Percentiles rank a stretch among this genome's conserved stretches.
phyloP scores from a whole-genome alignment of 805 yeast species.

The Barnettozyma botsteinii region DNA sequence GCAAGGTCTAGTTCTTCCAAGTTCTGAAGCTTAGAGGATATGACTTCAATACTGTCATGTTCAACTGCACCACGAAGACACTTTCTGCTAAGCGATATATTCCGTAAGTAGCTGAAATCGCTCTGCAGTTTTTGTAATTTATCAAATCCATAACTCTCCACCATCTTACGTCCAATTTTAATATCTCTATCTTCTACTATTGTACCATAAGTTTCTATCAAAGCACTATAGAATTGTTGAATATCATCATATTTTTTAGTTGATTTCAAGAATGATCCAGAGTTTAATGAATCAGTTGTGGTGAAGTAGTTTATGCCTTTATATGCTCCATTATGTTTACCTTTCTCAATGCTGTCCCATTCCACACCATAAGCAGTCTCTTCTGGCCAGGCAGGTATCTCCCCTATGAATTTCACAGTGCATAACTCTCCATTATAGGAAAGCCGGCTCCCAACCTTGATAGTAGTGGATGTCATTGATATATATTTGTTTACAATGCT shows the following conservation, averaged over 20 bases:
- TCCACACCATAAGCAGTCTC: conserved; percentile 67
- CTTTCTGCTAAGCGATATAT: conserved; percentile 45
- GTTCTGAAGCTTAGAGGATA: conserved; percentile 18
- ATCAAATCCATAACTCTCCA: conserved; percentile 63
- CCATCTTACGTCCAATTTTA: conserved; percentile 49
- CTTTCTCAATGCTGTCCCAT: conserved; percentile 71
- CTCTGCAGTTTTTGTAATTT: conserved; percentile 43
- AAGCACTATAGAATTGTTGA: conserved; percentile 40
- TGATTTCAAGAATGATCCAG: conserved; percentile 62
- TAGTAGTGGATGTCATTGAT: neutral
- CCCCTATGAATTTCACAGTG: conserved; percentile 60
- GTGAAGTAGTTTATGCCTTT: conserved; percentile 53
- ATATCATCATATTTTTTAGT: conserved; percentile 30
- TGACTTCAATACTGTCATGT: conserved; percentile 1
- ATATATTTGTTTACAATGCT: too few relatives aligned
- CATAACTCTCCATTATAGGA: conserved; percentile 42
- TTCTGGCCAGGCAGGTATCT: conserved; percentile 56
- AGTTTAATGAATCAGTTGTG: conserved; percentile 26
- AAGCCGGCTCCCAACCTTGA: conserved; percentile 17
- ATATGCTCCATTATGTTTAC: conserved; percentile 64
- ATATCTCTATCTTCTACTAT: conserved; percentile 29
- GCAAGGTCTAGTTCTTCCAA: conserved; percentile 53
- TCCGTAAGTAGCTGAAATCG: conserved; percentile 38
- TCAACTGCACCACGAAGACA: conserved; percentile 25
- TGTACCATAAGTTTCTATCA: conserved; percentile 44